Conservation (phyloP, 2,329 filamentous ascomycete genomes). For the Cytospora piceicola region DNA sequence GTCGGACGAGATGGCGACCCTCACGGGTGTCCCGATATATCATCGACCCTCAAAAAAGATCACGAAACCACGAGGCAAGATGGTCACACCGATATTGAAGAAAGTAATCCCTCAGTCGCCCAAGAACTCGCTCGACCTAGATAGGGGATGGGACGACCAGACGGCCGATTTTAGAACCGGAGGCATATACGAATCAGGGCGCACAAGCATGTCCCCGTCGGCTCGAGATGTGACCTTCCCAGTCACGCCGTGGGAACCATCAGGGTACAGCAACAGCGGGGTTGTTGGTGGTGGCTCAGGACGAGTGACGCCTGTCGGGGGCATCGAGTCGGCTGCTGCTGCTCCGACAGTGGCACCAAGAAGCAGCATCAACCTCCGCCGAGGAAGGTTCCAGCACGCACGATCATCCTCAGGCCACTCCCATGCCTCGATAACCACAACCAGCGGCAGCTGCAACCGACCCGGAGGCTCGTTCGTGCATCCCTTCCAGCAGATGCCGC, state of each 20-base stretch:
- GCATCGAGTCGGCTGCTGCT: slow-evolving; percentile 19
- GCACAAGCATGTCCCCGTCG: slow-evolving; percentile 34
- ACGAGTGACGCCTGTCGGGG: slow-evolving; percentile 26
- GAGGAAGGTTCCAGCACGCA: slow-evolving; percentile 52
- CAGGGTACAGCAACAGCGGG: slow-evolving; percentile 17
- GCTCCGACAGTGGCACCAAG: slow-evolving; percentile 34
- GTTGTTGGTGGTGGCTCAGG: slow-evolving; percentile 31
- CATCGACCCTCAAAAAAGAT: slow-evolving; percentile 39
- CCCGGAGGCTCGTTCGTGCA: slow-evolving; percentile 59
- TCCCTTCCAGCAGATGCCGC: slow-evolving; percentile 67
- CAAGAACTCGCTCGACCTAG: slow-evolving; percentile 66
- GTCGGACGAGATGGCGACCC: slow-evolving; percentile 42
- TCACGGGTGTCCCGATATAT: slow-evolving; percentile 39
- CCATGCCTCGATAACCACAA: slow-evolving; percentile 58
- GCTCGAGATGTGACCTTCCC: slow-evolving; percentile 53
- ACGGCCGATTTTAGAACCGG: slow-evolving; percentile 43
- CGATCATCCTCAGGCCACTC: slow-evolving; percentile 63
- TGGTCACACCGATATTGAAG: slow-evolving; percentile 66
- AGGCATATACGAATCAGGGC: slow-evolving; percentile 35
- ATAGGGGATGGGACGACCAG: slow-evolving; percentile 63
- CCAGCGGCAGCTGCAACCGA: slow-evolving; percentile 52
- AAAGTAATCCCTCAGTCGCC: slow-evolving; percentile 56
- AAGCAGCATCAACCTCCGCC: slow-evolving; percentile 19
- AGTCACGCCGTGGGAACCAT: slow-evolving; percentile 30
- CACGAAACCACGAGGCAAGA: slow-evolving; percentile 53